A percentile compares a stretch with the other conserved stretches of the same genome.
These are phyloP conservation scores for Lactifluus pinguis DNA, from an alignment of 768 basidiomycete genomes.

Conservation along the genomic window DNA sequence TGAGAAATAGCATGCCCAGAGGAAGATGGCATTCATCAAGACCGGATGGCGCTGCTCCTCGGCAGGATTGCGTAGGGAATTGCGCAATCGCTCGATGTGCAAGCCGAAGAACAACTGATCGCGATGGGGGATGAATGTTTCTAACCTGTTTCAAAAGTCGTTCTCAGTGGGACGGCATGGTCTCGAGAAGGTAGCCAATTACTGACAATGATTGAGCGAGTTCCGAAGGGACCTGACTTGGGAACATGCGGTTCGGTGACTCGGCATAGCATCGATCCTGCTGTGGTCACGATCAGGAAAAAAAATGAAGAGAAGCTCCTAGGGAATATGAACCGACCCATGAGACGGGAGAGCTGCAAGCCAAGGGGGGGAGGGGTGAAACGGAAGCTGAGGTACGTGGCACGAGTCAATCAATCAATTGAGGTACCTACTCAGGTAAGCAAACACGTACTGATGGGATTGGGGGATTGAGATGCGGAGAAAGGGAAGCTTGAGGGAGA, in stretches of 20 bases:
- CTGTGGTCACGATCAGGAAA: background rate
- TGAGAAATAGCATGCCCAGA: constrained; percentile 78
- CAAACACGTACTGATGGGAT: constrained; percentile 34
- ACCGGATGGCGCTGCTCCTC: constrained; percentile 64
- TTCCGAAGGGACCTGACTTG: constrained; percentile 45
- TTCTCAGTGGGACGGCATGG: background rate
- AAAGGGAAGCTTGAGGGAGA: constrained; percentile 27
- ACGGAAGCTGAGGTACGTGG: constrained; percentile 3
- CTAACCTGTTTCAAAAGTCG: constrained; percentile 38
- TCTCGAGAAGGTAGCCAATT: background rate
- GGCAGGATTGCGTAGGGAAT: constrained; percentile 44
- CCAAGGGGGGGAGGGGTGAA: constrained; percentile 11
- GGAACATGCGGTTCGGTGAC: constrained; percentile 24
- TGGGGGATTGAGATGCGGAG: constrained; percentile 28
- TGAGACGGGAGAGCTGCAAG: constrained; percentile 9
- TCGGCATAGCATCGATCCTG: constrained; percentile 8
- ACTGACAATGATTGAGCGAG: constrained; percentile 59
- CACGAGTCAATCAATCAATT: background rate
- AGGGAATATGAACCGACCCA: constrained; percentile 1
- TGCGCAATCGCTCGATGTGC: constrained; percentile 56
- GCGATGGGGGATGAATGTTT: constrained; percentile 67
- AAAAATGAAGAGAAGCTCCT: background rate
- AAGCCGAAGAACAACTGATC: constrained; percentile 68
- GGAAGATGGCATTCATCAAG: constrained; percentile 72
- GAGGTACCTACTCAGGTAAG: constrained; percentile 37